Base-by-base conservation (phyloP, 176 grass and related monocot genomes). In the Thinopyrum elongatum region DNA sequence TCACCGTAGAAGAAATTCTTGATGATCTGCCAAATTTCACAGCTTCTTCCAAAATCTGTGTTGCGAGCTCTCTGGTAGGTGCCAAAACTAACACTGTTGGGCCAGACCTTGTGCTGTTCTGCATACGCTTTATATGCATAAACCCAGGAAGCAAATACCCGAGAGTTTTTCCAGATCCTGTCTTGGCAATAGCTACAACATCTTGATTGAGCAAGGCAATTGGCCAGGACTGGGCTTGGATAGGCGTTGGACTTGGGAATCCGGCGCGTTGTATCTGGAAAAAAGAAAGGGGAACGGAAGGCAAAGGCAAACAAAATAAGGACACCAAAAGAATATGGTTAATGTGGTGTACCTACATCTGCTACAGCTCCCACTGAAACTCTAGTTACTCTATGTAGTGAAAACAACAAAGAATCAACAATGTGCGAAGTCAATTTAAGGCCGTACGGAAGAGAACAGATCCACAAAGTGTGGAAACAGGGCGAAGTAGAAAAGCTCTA, bases 191-290 rank as follows among this genome's bases (percentile, higher is more conserved):
- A 69, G 97, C 97, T 80, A 99, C 94, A 78, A 99, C 91, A 90
- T 99, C 97, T 88, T 86, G 94, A 89, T 78, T 82, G 78, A 94
- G 92, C 65, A 99, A 92, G 72, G 92, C 94, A 86, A 99, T 91
- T 83, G 97, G 97, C 97, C 97, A 99, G 7, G 97, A 94, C 75
- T 99, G 97, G 19, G 97, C 97, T 90, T 99, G 97, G 81, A 99
- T 99, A 74, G 97, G 97, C 6, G 97, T 99, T 17, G 97, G 97
- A 78, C 80, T 84, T 82, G 92, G 79, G 17, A 99, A 99, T 82
- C 97, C 97, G 38, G 92, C 97, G 77, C 88, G 88, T 55, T 85
- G 88, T 80, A 99, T 76, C 97, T 99, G 83, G 41, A 90, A 72
- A 91, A 80, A 79, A 53, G 83, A 29, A 80, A 76, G 17, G 22